These are phyloP conservation scores for Solanum sitiens DNA, from an alignment of 257 asterid genomes.

Conservation along the genomic window DNA sequence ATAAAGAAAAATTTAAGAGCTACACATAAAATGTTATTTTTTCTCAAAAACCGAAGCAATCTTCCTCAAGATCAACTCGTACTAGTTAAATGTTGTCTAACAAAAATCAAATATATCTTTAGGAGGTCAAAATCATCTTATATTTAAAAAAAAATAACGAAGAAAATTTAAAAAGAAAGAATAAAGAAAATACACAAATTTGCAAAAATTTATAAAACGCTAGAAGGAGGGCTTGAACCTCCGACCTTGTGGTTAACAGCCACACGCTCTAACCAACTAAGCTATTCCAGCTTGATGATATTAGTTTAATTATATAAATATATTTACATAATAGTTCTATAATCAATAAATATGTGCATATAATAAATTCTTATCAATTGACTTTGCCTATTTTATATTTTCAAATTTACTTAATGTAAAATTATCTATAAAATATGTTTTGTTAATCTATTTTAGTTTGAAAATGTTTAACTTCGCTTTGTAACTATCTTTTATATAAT, in stretches of 20 bases:
- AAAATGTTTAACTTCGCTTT: not conserved
- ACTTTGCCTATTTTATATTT: no score
- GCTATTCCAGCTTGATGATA: conserved; percentile 74
- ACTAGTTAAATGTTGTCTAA: not conserved
- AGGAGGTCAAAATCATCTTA: not conserved
- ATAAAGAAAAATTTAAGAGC: not conserved
- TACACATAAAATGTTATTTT: no score
- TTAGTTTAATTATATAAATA: no score
- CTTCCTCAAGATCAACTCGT: not conserved
- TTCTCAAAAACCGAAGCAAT: not conserved
- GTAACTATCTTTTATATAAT: not conserved
- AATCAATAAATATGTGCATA: no score
- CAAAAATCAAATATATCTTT: not conserved
- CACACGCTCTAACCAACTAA: conserved; percentile 99
- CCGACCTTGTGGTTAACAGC: conserved; percentile 99
- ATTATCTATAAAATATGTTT: no score
- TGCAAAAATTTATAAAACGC: conserved; percentile 4
- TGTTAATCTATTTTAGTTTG: not conserved
- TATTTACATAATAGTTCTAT: no score
- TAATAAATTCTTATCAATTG: no score
- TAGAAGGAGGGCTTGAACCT: conserved; percentile 78
- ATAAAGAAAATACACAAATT: not conserved
- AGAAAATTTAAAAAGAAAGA: not conserved
- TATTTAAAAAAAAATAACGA: not conserved
- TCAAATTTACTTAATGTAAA: no score